Base-by-base conservation (phyloP, 768 basidiomycete genomes). In the Pleurotus citrinopileatus region DNA sequence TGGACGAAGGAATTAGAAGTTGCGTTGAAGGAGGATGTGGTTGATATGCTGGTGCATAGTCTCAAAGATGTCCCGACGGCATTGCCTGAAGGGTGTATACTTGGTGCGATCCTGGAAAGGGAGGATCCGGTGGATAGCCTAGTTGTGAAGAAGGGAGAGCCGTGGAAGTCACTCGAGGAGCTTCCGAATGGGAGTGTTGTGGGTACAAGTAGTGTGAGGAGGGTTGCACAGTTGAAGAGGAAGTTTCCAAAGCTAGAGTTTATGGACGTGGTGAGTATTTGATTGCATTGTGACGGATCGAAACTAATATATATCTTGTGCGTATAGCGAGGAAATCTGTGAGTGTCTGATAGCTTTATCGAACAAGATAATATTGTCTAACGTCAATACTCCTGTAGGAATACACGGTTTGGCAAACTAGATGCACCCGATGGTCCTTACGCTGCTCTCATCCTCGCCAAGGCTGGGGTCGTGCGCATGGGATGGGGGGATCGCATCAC, bases 1-100 rank as follows among this genome's bases (percentile, higher is more conserved):
- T 99, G 97, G 97, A 99, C 97, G 32, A 91, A 93, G 61, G 96
- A 98, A 61, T 84, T 99, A 52, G 97, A 99, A 66, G 88, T 90
- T 17, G 86, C 84, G 40, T 73, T 99, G 56, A 77, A 83, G 52
- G 77, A 85, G 40, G 72, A 78, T 26, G 73, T 77, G 10, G 88
- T 95, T 45, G 97, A 99, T 67, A 84, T 98, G 79, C 82, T 99
- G 61, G 85, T 98, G 17, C 96, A 99, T 71, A 85, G 81, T 29
- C 75, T 92, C 61, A 99, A 99, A 69, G 97, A 98, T 67, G 83
- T 98, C 27, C 96, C 96, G 3, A 98, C 96, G 1, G 75, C 75
- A 4, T 75, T 99, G 26, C 92, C 93, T 0, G 81, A 82, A 0
- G 91, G 91, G 3, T 98, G 91, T 68, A 78, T 85, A 62, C 78